A percentile compares a stretch with the other conserved stretches of the same genome.
phyloP scores from a whole-genome alignment of 257 asterid genomes.

The Asclepias syriaca region DNA sequence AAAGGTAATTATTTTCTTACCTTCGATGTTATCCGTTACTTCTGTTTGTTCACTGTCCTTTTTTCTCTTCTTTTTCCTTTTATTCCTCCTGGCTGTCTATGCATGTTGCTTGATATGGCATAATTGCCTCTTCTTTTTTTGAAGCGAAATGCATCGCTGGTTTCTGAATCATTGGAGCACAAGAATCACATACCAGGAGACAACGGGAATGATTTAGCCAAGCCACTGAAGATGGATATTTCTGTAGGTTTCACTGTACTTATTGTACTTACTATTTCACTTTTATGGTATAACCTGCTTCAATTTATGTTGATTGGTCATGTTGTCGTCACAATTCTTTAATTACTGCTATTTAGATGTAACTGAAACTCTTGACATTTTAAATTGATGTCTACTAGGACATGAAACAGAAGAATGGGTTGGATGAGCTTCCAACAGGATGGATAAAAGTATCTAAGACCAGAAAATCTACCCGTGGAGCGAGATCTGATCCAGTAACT shows the following conservation, averaged over 20 bases:
- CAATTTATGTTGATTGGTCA: background rate
- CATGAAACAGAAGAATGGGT: constrained; percentile 17
- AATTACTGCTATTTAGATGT: background rate
- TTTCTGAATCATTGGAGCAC: constrained; percentile 5
- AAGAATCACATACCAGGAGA: constrained; percentile 13
- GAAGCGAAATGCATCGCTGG: constrained; percentile 12
- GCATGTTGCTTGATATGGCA: background rate
- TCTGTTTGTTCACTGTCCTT: background rate
- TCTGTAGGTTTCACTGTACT: constrained; percentile 8
- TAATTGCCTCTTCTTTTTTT: background rate
- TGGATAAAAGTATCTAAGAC: constrained; percentile 57
- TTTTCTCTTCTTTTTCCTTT: background rate
- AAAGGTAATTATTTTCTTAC: constrained; percentile 37
- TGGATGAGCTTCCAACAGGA: constrained; percentile 61
- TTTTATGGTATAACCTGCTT: background rate
- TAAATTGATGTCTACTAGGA: constrained; percentile 18
- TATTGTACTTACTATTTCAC: constrained; percentile 1
- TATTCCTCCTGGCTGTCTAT: background rate
- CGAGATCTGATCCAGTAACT: constrained; percentile 53
- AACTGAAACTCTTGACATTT: constrained; percentile 6
- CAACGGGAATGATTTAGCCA: constrained; percentile 3
- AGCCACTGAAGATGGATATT: constrained; percentile 9
- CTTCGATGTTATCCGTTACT: background rate
- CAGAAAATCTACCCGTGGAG: constrained; percentile 34
- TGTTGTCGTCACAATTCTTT: background rate